Conservation (phyloP, 164 flowering plant species). For the Akebia trifoliata region DNA sequence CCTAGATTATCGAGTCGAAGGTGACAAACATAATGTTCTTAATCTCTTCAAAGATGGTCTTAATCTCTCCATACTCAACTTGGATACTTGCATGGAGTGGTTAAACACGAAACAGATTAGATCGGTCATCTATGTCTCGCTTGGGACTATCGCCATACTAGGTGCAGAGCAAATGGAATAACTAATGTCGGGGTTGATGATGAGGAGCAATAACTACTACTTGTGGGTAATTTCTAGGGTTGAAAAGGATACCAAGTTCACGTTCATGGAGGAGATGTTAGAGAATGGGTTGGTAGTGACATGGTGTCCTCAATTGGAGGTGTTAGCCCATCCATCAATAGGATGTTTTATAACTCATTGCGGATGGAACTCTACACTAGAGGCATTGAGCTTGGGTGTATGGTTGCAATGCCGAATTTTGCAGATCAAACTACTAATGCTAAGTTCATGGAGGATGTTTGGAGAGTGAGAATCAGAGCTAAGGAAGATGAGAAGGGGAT, state of each 20-base stretch:
- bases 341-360: conserved; percentile 27
- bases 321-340: conserved; percentile 13
- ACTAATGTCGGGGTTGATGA: conserved; percentile 22
- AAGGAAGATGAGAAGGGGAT: conserved; percentile 7
- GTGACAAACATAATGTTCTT: conserved; percentile 24
- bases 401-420: conserved; percentile 9
- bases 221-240: conserved; percentile 36
- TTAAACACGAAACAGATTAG: conserved; percentile 11
- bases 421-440: conserved; percentile 11
- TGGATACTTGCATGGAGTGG: conserved; percentile 30
- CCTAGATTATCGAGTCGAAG: conserved; percentile 17
- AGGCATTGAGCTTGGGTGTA: conserved; percentile 18
- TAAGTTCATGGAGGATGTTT: conserved; percentile 2
- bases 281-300: conserved; percentile 17
- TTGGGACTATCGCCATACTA: conserved; percentile 25
- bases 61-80: background rate
- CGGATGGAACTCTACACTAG: conserved; percentile 22
- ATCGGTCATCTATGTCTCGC: conserved; percentile 31
- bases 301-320: conserved; percentile 26
- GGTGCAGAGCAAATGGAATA: conserved; percentile 25
- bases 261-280: conserved; percentile 12
- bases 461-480: conserved; percentile 6
- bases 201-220: conserved; percentile 12
- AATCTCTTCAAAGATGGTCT: conserved; percentile 21
- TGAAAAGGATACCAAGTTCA: conserved; percentile 22